Evolutionary conservation across 805 yeast genomes (phyloP).

Genomic region (Lachancea cidri): DNA sequence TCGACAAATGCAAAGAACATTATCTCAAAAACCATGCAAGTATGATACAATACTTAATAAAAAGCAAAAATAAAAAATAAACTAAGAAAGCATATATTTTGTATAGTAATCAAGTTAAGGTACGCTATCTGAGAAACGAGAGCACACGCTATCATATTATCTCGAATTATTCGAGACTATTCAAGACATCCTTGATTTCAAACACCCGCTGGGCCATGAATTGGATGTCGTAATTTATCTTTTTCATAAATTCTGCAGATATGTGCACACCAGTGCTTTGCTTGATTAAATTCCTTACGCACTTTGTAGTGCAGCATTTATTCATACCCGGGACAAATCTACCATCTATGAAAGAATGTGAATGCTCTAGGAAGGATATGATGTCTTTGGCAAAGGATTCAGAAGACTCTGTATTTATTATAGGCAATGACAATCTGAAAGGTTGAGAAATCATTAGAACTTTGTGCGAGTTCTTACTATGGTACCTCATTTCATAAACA

Average conservation of each 20-base stretch:
- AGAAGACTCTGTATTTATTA: conserved; percentile 31
- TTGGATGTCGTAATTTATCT: conserved; percentile 27
- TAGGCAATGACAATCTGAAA: conserved; percentile 50
- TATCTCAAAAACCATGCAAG: conserved; percentile 19
- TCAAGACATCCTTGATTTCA: conserved; percentile 26
- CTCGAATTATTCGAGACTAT: conserved; percentile 23
- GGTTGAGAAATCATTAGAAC: conserved; percentile 64
- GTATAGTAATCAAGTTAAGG: neutral
- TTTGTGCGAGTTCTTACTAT: conserved; percentile 59
- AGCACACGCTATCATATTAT: no score
- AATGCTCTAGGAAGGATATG: conserved; percentile 15
- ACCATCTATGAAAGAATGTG: conserved; percentile 24
- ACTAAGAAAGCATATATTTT: neutral
- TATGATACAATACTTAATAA: conserved; percentile 19
- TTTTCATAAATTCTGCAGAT: conserved; percentile 30
- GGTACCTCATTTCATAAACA: conserved; percentile 68
- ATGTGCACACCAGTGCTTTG: conserved; percentile 34
- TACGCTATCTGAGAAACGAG: no score
- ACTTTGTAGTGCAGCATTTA: conserved; percentile 19
- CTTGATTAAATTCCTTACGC: conserved; percentile 29
- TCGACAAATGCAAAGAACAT: conserved; percentile 41
- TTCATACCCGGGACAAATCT: conserved; percentile 18
- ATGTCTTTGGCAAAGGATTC: conserved; percentile 19
- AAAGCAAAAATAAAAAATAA: conserved; percentile 1
- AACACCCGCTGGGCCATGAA: conserved; percentile 25